Evolutionary conservation across 2,329 filamentous ascomycete species (phyloP), one percentile per base, ranked within the genome.

Genomic region (Nannizzia gypsea): DNA sequence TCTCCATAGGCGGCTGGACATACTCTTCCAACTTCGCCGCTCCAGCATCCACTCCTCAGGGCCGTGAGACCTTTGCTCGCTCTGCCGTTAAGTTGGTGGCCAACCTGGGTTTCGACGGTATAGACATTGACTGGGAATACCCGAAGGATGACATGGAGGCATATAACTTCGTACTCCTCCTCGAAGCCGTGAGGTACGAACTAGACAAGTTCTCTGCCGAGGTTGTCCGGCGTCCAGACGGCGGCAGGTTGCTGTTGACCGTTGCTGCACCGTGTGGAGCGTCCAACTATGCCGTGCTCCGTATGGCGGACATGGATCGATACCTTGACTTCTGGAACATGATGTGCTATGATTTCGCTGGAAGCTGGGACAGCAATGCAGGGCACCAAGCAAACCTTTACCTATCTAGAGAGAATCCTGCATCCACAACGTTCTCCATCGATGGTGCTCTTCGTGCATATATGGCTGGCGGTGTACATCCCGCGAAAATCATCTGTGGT

Each of bases 281-380:
- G 0, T 63, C 64, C 6, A 72, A 78, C 63, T 80, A 78, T 66
- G 70, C 73, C 20, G 71, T 68, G 15, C 66, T 80, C 59, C 70
- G 73, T 15, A 69, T 80, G 9, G 65, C 68, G 3, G 71, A 68
- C n/a, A 80, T 81, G 77, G 72, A 78, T 64, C 50, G 67, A 17
- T 74, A 77, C 55, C 71, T 80, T 31, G 76, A 79, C 64, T 79
- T 80, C 70, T 80, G 76, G 74, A 80, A 81, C 65, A 66, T 76
- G 9, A 95, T 95, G 90, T 88, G 88, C 1, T 95, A 95, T 73
- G 90, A 95, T 73, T 95, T 85, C 70, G 85, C 90, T 3, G 92
- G 92, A 0, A 87, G 84, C 1, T 96, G 90, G 90, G 88, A 91
- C 67, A 66, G 74, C 2, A 70, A 69, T 2, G 79, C 88, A 1